phyloP scores from a whole-genome alignment of 1,284 basidiomycete genomes.

The Trichosporon ovoides region DNA sequence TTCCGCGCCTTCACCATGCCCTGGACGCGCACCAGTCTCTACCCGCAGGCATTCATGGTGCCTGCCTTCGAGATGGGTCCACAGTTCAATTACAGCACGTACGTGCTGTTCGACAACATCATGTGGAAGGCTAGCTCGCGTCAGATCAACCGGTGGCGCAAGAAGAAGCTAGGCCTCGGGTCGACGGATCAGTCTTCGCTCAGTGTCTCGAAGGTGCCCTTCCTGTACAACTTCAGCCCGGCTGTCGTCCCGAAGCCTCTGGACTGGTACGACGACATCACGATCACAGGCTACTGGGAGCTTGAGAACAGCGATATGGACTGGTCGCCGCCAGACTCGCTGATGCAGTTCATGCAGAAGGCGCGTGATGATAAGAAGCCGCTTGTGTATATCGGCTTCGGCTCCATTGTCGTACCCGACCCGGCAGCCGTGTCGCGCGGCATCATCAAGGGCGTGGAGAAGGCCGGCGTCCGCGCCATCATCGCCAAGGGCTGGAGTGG shows the following conservation, averaged over 20 bases:
- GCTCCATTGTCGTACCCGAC: slow-evolving; percentile 66
- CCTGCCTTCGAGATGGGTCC: slow-evolving; percentile 92
- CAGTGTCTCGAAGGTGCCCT: slow-evolving; percentile 59
- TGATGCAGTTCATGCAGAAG: slow-evolving; percentile 57
- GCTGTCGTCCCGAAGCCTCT: slow-evolving; percentile 66
- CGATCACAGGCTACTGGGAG: slow-evolving; percentile 57
- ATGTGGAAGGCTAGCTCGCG: slow-evolving; percentile 92
- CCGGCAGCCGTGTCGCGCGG: slow-evolving; percentile 60
- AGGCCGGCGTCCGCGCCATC: slow-evolving; percentile 63
- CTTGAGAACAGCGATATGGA: slow-evolving; percentile 59
- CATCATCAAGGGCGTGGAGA: slow-evolving; percentile 62
- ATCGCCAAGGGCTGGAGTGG: slow-evolving; percentile 73
- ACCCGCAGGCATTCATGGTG: slow-evolving; percentile 96
- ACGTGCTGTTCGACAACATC: slow-evolving; percentile 81
- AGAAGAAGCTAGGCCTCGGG: slow-evolving; percentile 65
- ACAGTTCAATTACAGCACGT: slow-evolving; percentile 89
- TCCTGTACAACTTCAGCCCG: slow-evolving; percentile 95
- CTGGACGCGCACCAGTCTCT: slow-evolving; percentile 65
- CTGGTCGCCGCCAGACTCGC: slow-evolving; percentile 57
- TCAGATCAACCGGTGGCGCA: slow-evolving; percentile 92
- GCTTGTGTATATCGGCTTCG: slow-evolving; percentile 68
- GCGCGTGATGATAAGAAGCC: slow-evolving; percentile 58
- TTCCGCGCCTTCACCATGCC: slow-evolving; percentile 80
- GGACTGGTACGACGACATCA: slow-evolving; percentile 68
- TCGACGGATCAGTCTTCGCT: slow-evolving; percentile 53